These are phyloP conservation scores for Diospyros kaki DNA, from an alignment of 148 eudicot genomes.

Conservation along the genomic window DNA sequence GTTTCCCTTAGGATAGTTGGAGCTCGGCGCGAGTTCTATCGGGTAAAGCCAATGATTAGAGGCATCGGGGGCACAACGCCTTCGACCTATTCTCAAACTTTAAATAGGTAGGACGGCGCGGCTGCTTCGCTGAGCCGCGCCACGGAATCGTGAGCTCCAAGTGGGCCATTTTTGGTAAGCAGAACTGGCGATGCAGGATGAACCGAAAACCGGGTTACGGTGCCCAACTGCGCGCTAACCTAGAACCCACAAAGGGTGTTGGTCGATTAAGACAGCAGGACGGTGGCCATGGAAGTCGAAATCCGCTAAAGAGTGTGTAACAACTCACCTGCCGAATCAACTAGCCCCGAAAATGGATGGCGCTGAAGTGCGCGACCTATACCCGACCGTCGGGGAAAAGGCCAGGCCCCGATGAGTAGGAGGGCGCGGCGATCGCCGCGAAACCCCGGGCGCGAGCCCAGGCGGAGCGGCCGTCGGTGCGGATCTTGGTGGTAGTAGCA, in stretches of 20 bases:
- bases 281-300: conserved; percentile 22
- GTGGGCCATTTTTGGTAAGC: too few species aligned
- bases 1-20: too few species aligned
- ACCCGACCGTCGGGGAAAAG: conserved; percentile 23
- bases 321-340: conserved; percentile 33
- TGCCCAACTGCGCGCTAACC: conserved; percentile 20
- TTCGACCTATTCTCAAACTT: too few species aligned
- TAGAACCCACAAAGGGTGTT: conserved; percentile 21
- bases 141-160: too few species aligned
- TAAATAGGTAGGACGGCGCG: too few species aligned
- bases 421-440: conserved; percentile 21
- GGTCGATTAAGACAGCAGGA: conserved; percentile 23
- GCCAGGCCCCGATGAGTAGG: conserved; percentile 18
- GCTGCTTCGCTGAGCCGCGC: too few species aligned
- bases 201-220: too few species aligned
- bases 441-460: conserved; percentile 29
- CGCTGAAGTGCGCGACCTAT: conserved; percentile 22
- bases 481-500: conserved; percentile 57
- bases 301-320: conserved; percentile 27
- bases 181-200: too few species aligned
- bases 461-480: conserved; percentile 12
- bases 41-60: too few species aligned
- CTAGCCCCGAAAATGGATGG: conserved; percentile 27
- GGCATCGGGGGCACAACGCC: too few species aligned
- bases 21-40: too few species aligned